These are phyloP conservation scores for Solanum gracilifrons DNA, from an alignment of 257 asterid genomes.

Conservation along the genomic window DNA sequence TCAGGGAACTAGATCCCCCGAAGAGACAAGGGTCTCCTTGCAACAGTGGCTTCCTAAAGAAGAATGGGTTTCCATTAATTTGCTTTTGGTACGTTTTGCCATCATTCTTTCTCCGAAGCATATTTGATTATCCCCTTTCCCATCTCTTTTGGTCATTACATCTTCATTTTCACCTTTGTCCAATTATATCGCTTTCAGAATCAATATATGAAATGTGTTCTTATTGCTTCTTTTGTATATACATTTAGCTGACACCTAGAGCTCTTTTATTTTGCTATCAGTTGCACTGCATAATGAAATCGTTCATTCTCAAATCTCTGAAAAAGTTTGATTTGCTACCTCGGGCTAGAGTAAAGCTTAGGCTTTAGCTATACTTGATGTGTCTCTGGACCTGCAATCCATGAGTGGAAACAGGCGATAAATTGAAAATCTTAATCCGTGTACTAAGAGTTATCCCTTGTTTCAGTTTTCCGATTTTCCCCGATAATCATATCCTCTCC, in stretches of 20 bases:
- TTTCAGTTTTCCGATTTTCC: not conserved
- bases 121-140: not conserved
- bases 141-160: not conserved
- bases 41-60: slow-evolving; percentile 97
- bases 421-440: not conserved
- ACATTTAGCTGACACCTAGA: not conserved
- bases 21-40: slow-evolving; percentile 76
- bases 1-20: slow-evolving; percentile 75
- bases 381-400: not conserved
- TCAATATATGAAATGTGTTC: not conserved
- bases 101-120: not conserved
- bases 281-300: not conserved
- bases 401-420: not conserved
- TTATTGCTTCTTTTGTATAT: not conserved
- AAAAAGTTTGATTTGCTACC: not conserved
- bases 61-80: slow-evolving; percentile 93
- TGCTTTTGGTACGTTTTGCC: slow-evolving; percentile 60
- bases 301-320: not conserved
- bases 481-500: not conserved
- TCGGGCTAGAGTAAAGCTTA: not conserved
- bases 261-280: not conserved
- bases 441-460: not conserved
- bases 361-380: not conserved
- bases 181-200: not conserved
- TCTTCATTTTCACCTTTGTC: not conserved